Evolutionary conservation across 2,329 filamentous ascomycete genomes (phyloP), one percentile per base, ranked within the genome.

Genomic region (Diaporthe aspalathi): DNA sequence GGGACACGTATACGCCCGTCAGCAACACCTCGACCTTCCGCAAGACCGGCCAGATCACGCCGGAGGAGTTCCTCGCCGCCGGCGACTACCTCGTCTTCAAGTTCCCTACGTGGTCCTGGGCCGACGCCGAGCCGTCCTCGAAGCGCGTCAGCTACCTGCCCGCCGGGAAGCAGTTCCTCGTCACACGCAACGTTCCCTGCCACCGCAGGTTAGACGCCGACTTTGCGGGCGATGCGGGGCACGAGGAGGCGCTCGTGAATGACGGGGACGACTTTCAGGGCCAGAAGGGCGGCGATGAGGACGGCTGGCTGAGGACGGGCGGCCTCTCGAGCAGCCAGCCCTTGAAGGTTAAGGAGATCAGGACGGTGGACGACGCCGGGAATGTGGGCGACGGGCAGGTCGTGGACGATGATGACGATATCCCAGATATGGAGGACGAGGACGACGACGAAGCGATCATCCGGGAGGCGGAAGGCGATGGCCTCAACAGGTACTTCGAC

Each of bases 81-180:
- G 96, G 96, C 77, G 96, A 99, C 85, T 99, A 98, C 81, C 91
- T 99, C 47, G 95, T 97, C 79, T 97, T 97, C 90, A 98, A 98
- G 86, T 99, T 99, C 84, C 96, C 95, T 11, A 97, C 95, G 71
- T 99, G 96, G 96, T 93, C 94, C 63, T 99, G 96, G 96, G 91
- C 93, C 75, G 94, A 96, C 77, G 95, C 95, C 75, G 93, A 95
- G 69, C 90, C 91, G n/a, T 89, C 91, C 1, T 88, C 89, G 73
- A 93, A 94, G 81, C 92, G 94, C 74, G 93, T 93, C 69, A 85
- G 86, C 75, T 93, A 97, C 79, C 90, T 99, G 5, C 96, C 96
- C 0, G 84, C 91, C 0, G 94, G 93, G 66, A 99, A 98, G 84
- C 96, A 99, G 87, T 99, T 94, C 79, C 89, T 99, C 47, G 93